Conservation (phyloP, 768 basidiomycete genomes). For the Multifurca ochricompacta region DNA sequence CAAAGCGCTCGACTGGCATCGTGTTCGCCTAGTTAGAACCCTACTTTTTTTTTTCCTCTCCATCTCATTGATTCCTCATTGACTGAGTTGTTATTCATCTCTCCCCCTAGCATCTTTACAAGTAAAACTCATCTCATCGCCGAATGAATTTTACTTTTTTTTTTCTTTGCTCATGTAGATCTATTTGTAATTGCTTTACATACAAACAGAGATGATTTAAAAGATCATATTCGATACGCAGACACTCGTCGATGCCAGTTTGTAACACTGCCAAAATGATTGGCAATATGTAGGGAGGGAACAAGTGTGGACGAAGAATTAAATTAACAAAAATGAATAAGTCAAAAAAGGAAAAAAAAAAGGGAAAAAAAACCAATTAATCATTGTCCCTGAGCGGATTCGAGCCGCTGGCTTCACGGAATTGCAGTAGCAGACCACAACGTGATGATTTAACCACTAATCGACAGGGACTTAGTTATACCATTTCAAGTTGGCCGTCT, state of each 20-base stretch:
- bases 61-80: constrained; percentile 1
- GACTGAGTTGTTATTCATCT: constrained; percentile 6
- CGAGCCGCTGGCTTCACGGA: constrained; percentile 21
- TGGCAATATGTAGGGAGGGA: too few relatives aligned
- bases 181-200: constrained; percentile 2
- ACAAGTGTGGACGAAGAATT: too few relatives aligned
- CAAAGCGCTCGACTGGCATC: not conserved
- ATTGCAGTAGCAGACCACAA: constrained; percentile 5
- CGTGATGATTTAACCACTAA: constrained; percentile 22
- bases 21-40: not conserved
- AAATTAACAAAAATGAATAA: too few relatives aligned
- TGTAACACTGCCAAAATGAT: too few relatives aligned
- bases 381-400: constrained; percentile 17
- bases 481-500: not conserved
- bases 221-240: not conserved
- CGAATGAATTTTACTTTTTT: too few relatives aligned
- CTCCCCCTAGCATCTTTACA: too few relatives aligned
- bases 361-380: not conserved
- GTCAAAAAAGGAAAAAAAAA: too few relatives aligned
- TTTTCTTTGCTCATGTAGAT: not conserved
- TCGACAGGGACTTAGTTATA: constrained; percentile 13
- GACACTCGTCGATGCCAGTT: too few relatives aligned
- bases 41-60: not conserved
- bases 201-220: not conserved
- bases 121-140: not conserved